Evolutionary conservation across 139 green algal species (phyloP), one percentile per base, ranked within the genome.

Genomic region (Chlamydomonas sphaeroides): DNA sequence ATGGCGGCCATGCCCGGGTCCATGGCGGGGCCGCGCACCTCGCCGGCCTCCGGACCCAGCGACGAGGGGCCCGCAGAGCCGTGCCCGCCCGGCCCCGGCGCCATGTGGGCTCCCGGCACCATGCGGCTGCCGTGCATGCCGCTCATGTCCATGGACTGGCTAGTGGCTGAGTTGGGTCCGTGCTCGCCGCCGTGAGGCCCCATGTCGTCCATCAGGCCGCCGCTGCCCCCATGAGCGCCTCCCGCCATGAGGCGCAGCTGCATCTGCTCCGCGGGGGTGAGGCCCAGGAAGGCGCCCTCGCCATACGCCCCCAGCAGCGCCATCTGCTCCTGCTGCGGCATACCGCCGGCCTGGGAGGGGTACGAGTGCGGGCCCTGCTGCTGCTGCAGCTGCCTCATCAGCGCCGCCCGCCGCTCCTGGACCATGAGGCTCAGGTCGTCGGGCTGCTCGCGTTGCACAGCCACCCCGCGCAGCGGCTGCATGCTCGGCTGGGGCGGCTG

Each of bases 351-450:
- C 53, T 68, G 53, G 11, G 20, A 8, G 8, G 28, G 42, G 42
- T 6, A 25, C 35, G 1, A 32, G 39, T 20, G 18, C 36, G 6
- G 33, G 74, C n/a, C 30, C 30, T 56, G 73, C 15, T 30, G 28
- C 32, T 72, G 75, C 42, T 65, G 61, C 32, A 65, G 61, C 62
- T 82, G 75, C 2, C 45, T 61, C 7, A 82, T 49, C 18, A 82
- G 63, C 18, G 42, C 75, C 2, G 75, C 62, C 5, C 75, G 75
- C 1, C 75, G 75, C 21, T 72, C 75, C 20, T 65, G 57, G 2
- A 82, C 45, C 45, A 53, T 53, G 45, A 21, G 14, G 45, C 45
- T 53, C 45, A 53, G 45, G 45, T 53, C 45, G 45, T 14, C 14
- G 45, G 11, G 11, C 45, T 53, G 11, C 53, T n/a, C n/a, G n/a